Percentiles rank a stretch among this genome's conserved stretches.
Evolutionary conservation across 2,329 filamentous ascomycete genomes (phyloP).

Genomic region (Fusarium sp.): DNA sequence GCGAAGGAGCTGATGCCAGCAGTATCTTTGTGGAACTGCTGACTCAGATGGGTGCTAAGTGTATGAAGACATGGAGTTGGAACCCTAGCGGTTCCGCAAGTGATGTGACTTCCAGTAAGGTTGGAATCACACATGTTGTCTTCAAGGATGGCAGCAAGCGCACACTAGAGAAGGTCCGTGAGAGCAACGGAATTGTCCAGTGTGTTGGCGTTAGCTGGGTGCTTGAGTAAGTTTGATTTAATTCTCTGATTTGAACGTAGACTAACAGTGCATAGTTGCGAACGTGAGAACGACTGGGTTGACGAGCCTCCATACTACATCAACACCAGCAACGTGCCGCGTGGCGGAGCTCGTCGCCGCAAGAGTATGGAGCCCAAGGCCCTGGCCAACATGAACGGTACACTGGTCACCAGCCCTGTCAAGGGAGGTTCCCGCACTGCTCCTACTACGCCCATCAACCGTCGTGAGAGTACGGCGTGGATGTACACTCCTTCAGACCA

Average conservation of each 20-base stretch:
- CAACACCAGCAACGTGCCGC: conserved; percentile 73
- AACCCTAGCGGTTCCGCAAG: conserved; percentile 60
- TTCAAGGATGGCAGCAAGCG: conserved; percentile 87
- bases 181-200: conserved; percentile 78
- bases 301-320: conserved; percentile 77
- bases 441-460: conserved; percentile 61
- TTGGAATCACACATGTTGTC: conserved; percentile 87
- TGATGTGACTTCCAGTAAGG: conserved; percentile 59
- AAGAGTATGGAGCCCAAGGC: conserved; percentile 85
- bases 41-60: conserved; percentile 82
- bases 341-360: conserved; percentile 75
- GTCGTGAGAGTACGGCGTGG: conserved; percentile 67
- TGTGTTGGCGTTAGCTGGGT: conserved; percentile 92
- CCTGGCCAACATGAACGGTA: conserved; percentile 75
- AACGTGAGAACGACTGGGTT: conserved; percentile 80
- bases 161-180: conserved; percentile 82
- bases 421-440: conserved; percentile 51
- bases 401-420: conserved; percentile 60
- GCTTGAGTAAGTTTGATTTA: conserved; percentile 73
- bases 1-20: conserved; percentile 82
- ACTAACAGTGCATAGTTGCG: conserved; percentile 67
- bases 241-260: not conserved
- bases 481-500: conserved; percentile 63
- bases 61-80: conserved; percentile 81
- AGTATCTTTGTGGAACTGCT: conserved; percentile 84